Evolutionary conservation across 78 protist species (phyloP).

Genomic region (Dictyostelium citrinum): DNA sequence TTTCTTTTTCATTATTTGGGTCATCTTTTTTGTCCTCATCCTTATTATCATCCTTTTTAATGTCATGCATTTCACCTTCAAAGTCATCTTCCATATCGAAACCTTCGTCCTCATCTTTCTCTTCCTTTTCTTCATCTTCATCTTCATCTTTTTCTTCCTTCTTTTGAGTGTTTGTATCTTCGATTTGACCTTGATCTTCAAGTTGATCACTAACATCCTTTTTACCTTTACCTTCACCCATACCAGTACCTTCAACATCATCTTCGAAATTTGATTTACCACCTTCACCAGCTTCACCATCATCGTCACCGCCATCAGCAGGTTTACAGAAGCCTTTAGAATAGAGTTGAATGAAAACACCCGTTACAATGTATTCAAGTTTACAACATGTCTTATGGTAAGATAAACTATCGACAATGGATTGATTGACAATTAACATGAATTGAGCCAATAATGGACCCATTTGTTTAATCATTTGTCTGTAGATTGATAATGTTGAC

Average conservation of each 20-base stretch:
- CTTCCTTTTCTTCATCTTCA: constrained; percentile 51
- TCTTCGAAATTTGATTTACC: constrained; percentile 47
- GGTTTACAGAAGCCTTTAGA: constrained; percentile 85
- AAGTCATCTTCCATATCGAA: constrained; percentile 91
- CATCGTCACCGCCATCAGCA: constrained; percentile 29
- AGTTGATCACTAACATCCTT: constrained; percentile 87
- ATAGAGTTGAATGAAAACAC: constrained; percentile 64
- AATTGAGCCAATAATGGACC: constrained; percentile 63
- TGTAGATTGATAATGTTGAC: neutral
- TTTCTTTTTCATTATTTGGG: constrained; percentile 54
- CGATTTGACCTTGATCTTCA: constrained; percentile 60
- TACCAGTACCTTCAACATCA: constrained; percentile 86
- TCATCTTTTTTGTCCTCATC: constrained; percentile 54
- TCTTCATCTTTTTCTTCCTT: constrained; percentile 52
- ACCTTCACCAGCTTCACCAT: constrained; percentile 35
- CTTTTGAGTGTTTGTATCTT: constrained; percentile 28
- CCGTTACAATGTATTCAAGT: constrained; percentile 42
- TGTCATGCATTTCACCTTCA: constrained; percentile 89
- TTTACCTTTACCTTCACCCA: constrained; percentile 92
- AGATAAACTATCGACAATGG: neutral
- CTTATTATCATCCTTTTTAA: constrained; percentile 84
- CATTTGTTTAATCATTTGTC: neutral
- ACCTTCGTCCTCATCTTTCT: constrained; percentile 79
- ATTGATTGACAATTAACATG: constrained; percentile 21
- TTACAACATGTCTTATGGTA: constrained; percentile 64